Evolutionary conservation across 768 basidiomycete genomes (phyloP).

Genomic region (Podaxis sp.): DNA sequence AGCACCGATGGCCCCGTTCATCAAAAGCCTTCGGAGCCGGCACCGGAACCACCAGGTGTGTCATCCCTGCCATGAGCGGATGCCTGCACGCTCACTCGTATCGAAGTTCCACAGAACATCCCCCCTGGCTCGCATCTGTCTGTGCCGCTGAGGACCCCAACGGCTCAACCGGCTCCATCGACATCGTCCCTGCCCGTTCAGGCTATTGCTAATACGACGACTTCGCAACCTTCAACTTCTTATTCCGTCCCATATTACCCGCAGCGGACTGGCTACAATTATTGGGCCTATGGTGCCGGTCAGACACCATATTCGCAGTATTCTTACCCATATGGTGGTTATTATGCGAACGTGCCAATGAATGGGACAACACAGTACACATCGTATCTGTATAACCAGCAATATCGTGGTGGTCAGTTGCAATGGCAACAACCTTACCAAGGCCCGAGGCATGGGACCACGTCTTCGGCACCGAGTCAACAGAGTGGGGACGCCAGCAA

Average conservation of each 20-base stretch:
- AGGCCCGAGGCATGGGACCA: conserved; percentile 16
- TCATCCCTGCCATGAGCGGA: conserved; percentile 8
- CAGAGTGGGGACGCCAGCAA: background rate
- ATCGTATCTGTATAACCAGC: conserved; percentile 16
- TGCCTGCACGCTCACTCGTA: background rate
- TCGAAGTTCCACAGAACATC: conserved; percentile 14
- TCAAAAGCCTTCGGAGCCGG: conserved; percentile 65
- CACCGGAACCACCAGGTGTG: conserved; percentile 29
- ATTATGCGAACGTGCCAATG: conserved; percentile 16
- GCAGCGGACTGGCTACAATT: conserved; percentile 32
- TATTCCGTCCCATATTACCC: conserved; percentile 17
- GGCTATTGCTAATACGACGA: conserved; percentile 7
- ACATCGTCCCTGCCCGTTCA: conserved; percentile 4
- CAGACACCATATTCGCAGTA: conserved; percentile 22
- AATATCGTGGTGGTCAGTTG: conserved; percentile 18
- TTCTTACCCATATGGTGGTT: conserved; percentile 15
- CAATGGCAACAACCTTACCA: conserved; percentile 25
- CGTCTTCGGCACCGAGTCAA: background rate
- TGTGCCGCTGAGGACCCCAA: conserved; percentile 22
- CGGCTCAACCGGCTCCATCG: conserved; percentile 12
- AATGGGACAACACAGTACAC: conserved; percentile 15
- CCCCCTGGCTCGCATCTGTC: conserved; percentile 12
- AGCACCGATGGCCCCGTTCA: conserved; percentile 68
- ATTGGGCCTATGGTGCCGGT: conserved; percentile 33
- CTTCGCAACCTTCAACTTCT: conserved; percentile 16